These are phyloP conservation scores for Saturnispora hagleri DNA, from an alignment of 805 yeast genomes.

Conservation along the genomic window DNA sequence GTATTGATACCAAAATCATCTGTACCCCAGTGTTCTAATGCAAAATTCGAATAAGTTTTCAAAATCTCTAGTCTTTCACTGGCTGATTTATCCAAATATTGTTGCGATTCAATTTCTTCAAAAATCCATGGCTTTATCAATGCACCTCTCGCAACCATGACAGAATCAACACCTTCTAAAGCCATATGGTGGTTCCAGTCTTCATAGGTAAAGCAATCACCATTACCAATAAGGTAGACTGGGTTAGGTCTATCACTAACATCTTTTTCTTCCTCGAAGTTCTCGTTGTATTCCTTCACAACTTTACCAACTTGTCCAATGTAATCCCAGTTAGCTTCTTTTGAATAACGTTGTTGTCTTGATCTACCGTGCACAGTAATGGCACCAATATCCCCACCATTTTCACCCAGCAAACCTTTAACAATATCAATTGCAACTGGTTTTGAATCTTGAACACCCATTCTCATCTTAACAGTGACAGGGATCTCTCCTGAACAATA, in stretches of 20 bases:
- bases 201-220: constrained; percentile 78
- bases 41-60: constrained; percentile 61
- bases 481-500: constrained; percentile 86
- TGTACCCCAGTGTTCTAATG: constrained; percentile 95
- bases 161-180: constrained; percentile 72
- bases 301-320: constrained; percentile 62
- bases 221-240: constrained; percentile 87
- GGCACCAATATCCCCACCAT: constrained; percentile 66
- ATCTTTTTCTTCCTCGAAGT: constrained; percentile 52
- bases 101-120: constrained; percentile 86
- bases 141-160: constrained; percentile 98
- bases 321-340: constrained; percentile 89
- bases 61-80: constrained; percentile 77
- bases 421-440: constrained; percentile 83
- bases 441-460: constrained; percentile 77
- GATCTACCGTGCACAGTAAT: constrained; percentile 94
- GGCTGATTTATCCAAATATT: constrained; percentile 85
- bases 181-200: constrained; percentile 76
- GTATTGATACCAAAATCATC: constrained; percentile 89
- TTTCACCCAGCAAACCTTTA: constrained; percentile 56
- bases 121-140: constrained; percentile 98
- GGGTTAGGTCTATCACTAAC: constrained; percentile 42
- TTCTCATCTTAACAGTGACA: constrained; percentile 83
- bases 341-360: constrained; percentile 89
- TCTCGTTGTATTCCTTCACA: constrained; percentile 50